Base-by-base conservation (phyloP, 2,329 filamentous ascomycete genomes). In the Penicillium sp. region DNA sequence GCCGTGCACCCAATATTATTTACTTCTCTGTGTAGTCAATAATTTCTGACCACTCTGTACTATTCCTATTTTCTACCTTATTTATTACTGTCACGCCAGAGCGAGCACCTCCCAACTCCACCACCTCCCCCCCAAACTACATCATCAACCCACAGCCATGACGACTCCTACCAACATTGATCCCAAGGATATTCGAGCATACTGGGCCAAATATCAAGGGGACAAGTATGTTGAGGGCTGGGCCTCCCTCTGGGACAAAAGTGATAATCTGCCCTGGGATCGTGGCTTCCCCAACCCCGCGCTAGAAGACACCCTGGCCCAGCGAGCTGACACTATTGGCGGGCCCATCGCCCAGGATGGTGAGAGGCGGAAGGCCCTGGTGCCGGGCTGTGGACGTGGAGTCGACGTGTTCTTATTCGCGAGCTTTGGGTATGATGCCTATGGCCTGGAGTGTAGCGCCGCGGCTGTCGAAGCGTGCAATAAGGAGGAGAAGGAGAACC, bases 381-480 rank as follows among this genome's bases (percentile, higher is more conserved):
- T 96, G 0, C 90, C 92, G 0, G 92, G 91, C 5, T 96, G 92
- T 75, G 92, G 92, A 0, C 84, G 85, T 49, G 92, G 92, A 5
- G 89, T 95, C 70, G 92, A 96, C 76, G 90, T 92, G 1, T 81
- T 91, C 10, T 80, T 96, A 39, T 82, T 96, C 47, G 85, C 87
- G 52, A 85, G 86, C 10, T 86, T 88, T 69, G 92, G 92, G 1
- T 95, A 90, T 72, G 89, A 96, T 75, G 86, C 87, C 1, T 88
- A 86, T 68, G 92, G 91, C 0, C 76, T 96, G 1, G 92, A 96
- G 71, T 83, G 84, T 57, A 88, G 87, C 47, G 69, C 79, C 8
- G 78, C 76, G 17, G 86, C 80, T 1, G 60, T 82, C 4, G 71
- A 77, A 49, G 71, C 67, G 2, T 78, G 75, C 55, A 69, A 75